Base-by-base conservation (phyloP, 768 basidiomycete genomes). In the Pleurotus sapidus region DNA sequence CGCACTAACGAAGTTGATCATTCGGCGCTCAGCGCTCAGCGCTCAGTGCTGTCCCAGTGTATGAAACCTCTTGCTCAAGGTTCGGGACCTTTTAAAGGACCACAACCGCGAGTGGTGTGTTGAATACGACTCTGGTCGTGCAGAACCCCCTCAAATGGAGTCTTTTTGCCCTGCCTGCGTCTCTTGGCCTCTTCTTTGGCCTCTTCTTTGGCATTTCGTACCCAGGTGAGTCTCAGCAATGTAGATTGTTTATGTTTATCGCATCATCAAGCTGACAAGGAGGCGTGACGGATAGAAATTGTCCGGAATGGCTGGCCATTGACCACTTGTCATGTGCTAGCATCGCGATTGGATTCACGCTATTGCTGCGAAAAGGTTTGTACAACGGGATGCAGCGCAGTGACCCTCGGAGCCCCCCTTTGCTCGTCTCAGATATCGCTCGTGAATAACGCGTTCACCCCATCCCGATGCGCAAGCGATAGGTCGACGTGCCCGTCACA, bases 251-350 rank as follows among this genome's bases (percentile, higher is more conserved):
- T 11, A 12, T 34, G 9, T 34, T 2, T 2, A 12, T 12, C 9
- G 30, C 9, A 11, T 34, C 9, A 7, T 34, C 3, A 34, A 34
- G 30, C 30, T 34, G 2, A 34, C 8, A 34, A 34, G 30, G 3
- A 11, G 30, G 0, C 9, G 0, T 4, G 30, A 34, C 3, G 30
- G 30, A 34, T 45, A 65, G 64, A 65, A 45, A 63, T 65, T 18
- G 59, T 65, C 9, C 46, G 58, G 1, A 40, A 51, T 39, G 64
- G 64, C 23, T 65, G 64, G 64, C 62, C 64, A 4, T 24, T 65
- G 6, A 60, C 64, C 5, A 58, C 47, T 1, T 65, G 64, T 59
- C 57, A 55, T 12, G 49, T 65, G 27, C 49, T 59, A 14, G 34
- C 30, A 37, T 56, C 64, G 1, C 43, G 55, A 27, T 55, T 63